Conservation (phyloP, 345 rosid genomes). For the Abelmoschus esculentus region DNA sequence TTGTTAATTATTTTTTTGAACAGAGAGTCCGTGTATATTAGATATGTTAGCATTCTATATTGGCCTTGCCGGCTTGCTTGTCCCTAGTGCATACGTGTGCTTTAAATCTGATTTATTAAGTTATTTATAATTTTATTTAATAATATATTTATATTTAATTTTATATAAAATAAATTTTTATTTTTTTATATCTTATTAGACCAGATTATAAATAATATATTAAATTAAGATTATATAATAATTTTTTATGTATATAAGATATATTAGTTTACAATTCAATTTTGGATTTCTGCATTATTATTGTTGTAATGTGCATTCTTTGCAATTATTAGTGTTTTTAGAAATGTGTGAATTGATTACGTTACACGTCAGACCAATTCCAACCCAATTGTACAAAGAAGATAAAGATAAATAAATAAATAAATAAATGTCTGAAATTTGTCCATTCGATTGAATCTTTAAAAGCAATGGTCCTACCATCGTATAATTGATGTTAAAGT, state of each 20-base stretch:
- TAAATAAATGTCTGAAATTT: neutral
- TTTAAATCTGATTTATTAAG: too few relatives aligned
- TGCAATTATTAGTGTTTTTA: constrained; percentile 4
- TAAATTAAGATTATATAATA: too few relatives aligned
- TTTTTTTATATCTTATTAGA: too few relatives aligned
- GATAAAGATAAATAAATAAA: neutral
- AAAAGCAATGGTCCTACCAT: neutral
- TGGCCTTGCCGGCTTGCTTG: neutral
- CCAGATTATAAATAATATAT: too few relatives aligned
- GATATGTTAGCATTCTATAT: neutral
- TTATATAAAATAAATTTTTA: too few relatives aligned
- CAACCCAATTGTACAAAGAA: neutral
- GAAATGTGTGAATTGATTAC: neutral
- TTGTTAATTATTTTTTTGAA: too few relatives aligned
- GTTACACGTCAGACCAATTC: neutral
- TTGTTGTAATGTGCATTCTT: too few relatives aligned
- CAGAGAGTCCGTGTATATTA: too few relatives aligned
- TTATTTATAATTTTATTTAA: too few relatives aligned
- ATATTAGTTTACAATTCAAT: neutral
- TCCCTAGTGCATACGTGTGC: too few relatives aligned
- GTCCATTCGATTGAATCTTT: constrained; percentile 8
- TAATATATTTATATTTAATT: too few relatives aligned
- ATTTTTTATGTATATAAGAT: too few relatives aligned
- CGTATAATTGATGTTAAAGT: constrained; percentile 12
- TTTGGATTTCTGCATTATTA: neutral